phyloP scores from a whole-genome alignment of 192 early-diverging fungal genomes.

The Phlyctochytrium bullatum region DNA sequence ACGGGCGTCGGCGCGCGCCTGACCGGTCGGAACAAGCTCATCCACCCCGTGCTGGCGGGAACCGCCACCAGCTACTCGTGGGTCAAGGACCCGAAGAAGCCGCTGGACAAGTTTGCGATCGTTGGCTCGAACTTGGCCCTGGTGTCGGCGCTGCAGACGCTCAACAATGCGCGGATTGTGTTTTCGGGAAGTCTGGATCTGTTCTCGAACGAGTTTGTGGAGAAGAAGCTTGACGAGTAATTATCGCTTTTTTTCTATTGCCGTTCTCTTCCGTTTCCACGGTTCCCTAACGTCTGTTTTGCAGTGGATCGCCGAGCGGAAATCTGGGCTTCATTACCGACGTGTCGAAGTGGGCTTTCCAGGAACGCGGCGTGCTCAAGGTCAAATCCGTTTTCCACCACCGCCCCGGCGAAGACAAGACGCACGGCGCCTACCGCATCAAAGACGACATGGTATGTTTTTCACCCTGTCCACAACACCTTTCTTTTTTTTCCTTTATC shows the following conservation, averaged over 20 bases:
- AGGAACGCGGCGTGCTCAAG: constrained; percentile 85
- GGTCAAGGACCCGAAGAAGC: constrained; percentile 24
- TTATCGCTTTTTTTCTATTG: constrained; percentile 11
- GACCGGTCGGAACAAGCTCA: constrained; percentile 60
- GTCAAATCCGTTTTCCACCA: constrained; percentile 66
- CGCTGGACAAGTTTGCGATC: constrained; percentile 35
- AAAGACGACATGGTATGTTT: constrained; percentile 79
- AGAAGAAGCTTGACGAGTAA: constrained; percentile 23
- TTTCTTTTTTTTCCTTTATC: constrained; percentile 9
- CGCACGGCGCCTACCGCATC: constrained; percentile 84
- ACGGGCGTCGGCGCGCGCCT: constrained; percentile 75
- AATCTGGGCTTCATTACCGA: constrained; percentile 76
- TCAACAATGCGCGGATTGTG: constrained; percentile 82
- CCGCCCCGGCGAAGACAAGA: constrained; percentile 60
- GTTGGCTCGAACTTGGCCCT: constrained; percentile 66
- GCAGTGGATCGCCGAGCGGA: constrained; percentile 33
- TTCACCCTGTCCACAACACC: no score
- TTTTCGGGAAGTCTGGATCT: constrained; percentile 80
- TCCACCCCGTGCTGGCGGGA: constrained; percentile 59
- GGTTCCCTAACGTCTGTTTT: neutral
- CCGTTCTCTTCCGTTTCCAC: constrained; percentile 2
- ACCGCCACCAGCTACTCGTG: constrained; percentile 67
- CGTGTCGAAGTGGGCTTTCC: constrained; percentile 84
- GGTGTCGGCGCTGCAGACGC: constrained; percentile 83
- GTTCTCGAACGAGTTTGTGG: constrained; percentile 72